Base-by-base conservation (phyloP, 140 eudicot genomes). In the Flaveria floridana region DNA sequence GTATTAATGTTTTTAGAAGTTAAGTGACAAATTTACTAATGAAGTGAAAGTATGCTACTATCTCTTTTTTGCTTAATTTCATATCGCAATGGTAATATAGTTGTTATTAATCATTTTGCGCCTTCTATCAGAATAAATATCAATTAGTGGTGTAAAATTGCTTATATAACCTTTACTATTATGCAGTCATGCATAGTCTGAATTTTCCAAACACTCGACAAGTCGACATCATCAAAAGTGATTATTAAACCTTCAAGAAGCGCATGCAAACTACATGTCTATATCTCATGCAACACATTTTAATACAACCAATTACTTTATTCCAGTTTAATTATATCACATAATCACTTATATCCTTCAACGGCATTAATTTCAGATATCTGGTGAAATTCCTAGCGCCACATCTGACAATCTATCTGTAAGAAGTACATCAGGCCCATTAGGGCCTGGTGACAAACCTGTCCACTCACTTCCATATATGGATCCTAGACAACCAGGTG, bases 401-500 rank as follows among this genome's bases (percentile, higher is more conserved):
- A 82, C 87, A 10, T 34, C 41, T 44, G 98, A 93, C 84, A 93
- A 84, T 75, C 82, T 85, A 46, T 93, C 98, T 42, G 83, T 90
- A 28, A 85, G 90, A 67, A 90, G 97, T 82, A 90, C 97, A 26
- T 93, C 98, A 9, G 97, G 98, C 41, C 96, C 98, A 58, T 48
- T 93, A 69, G 96, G 96, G 70, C 89, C 94, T 9, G 83, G 89
- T 69, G 98, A 93, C 77, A 91, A 82, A 78, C 90, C 86, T 79
- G 83, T 57, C 23, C 95, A 86, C 50, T 77, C 97, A 70, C 95
- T 87, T 73, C 88, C 97, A 65, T 88, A 90, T 79, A 75, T 88
- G 25, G 98, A 93, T 72, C 98, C 98, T 13, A 83, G 91, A 70
- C 98, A 83, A 78, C 98, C 98, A 66, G 98, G 98, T 90, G 26